phyloP scores from a whole-genome alignment of 768 basidiomycete species.

The Tricholoma bakamatsutake region DNA sequence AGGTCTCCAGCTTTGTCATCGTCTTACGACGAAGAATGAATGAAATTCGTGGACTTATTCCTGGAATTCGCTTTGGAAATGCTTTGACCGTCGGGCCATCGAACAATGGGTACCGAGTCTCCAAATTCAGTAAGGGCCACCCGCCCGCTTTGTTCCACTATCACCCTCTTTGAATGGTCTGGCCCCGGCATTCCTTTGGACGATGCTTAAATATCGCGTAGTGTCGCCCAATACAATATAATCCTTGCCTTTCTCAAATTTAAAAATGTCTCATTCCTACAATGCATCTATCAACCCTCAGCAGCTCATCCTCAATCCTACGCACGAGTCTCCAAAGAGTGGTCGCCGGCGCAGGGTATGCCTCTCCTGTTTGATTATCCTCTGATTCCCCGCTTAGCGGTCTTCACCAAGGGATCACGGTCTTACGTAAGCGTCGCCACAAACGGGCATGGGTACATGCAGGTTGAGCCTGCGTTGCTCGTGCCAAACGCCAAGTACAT shows the following conservation, averaged over 20 bases:
- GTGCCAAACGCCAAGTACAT: not conserved
- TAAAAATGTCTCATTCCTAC: not conserved
- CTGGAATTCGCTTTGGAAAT: not conserved
- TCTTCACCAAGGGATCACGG: not conserved
- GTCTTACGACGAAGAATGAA: not conserved
- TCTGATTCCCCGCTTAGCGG: not conserved
- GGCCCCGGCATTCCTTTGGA: not conserved
- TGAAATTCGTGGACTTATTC: not conserved
- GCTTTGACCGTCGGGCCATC: not conserved
- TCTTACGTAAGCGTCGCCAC: not conserved
- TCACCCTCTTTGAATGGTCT: not conserved
- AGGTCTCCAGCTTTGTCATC: not conserved
- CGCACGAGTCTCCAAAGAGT: not conserved
- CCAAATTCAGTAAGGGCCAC: not conserved
- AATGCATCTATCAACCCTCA: not conserved
- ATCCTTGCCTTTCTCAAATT: not conserved
- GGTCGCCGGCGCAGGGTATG: not conserved
- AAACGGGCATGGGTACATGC: not conserved
- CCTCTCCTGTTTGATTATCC: not conserved
- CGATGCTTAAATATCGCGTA: not conserved
- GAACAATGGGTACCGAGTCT: not conserved
- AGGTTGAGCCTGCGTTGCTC: not conserved
- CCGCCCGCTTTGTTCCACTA: not conserved
- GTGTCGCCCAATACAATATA: not conserved
- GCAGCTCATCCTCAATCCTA: not conserved